phyloP scores from a whole-genome alignment of 352 stramenopile genomes.

The Phytopythium helicoides region DNA sequence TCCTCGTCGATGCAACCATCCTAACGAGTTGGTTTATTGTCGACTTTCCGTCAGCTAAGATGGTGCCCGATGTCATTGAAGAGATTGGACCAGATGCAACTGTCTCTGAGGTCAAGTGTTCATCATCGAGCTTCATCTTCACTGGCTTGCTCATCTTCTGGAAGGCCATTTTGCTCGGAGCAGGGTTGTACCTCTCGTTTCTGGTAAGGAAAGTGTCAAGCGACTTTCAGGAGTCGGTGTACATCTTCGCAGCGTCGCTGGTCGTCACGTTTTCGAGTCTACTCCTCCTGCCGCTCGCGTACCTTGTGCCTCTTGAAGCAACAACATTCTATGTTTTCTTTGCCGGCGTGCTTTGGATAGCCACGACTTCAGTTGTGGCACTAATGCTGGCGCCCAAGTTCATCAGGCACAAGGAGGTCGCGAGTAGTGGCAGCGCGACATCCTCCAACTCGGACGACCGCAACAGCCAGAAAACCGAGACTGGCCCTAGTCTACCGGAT shows the following conservation, averaged over 20 bases:
- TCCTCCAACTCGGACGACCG: not conserved
- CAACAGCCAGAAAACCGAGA: not conserved
- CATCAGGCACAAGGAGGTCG: conserved; percentile 7
- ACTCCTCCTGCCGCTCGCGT: conserved; percentile 39
- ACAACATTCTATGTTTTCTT: conserved; percentile 37
- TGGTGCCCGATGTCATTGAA: conserved; percentile 10
- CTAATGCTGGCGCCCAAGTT: conserved; percentile 41
- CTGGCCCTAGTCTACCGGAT: too few species aligned
- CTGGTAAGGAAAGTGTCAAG: conserved; percentile 43
- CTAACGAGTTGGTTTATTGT: conserved; percentile 25
- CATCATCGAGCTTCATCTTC: conserved; percentile 38
- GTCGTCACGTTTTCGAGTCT: conserved; percentile 40
- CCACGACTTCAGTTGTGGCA: conserved; percentile 27
- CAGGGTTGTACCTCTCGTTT: conserved; percentile 40
- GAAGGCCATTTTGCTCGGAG: conserved; percentile 36
- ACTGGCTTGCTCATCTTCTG: conserved; percentile 34
- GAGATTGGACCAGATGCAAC: conserved; percentile 16
- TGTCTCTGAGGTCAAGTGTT: conserved; percentile 21
- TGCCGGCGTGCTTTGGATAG: conserved; percentile 20
- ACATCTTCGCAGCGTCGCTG: conserved; percentile 42
- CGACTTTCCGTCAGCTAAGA: conserved; percentile 12
- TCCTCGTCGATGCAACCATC: conserved; percentile 34
- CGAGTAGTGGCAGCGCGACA: not conserved
- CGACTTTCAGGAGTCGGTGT: conserved; percentile 53
- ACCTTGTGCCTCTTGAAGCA: conserved; percentile 38